Evolutionary conservation across 257 asterid genomes (phyloP).

Genomic region (Mitragyna speciosa): DNA sequence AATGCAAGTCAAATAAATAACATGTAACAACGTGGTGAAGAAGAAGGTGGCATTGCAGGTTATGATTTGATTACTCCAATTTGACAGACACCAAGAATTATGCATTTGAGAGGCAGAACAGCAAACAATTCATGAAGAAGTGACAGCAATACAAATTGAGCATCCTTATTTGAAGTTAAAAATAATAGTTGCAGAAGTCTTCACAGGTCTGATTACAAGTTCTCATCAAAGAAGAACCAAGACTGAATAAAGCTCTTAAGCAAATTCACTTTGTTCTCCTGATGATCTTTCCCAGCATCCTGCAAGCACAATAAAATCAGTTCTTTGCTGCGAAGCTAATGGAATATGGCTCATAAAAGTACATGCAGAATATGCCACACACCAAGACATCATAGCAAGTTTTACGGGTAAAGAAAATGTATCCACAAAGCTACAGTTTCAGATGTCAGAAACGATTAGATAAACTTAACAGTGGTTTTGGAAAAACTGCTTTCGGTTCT

Average conservation of each 20-base stretch:
- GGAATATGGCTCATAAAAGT: not conserved
- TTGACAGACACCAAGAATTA: too few relatives aligned
- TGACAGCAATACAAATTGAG: not conserved
- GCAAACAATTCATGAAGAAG: not conserved
- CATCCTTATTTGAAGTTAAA: conserved; percentile 15
- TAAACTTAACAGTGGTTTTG: not conserved
- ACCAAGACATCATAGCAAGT: not conserved
- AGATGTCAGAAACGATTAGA: not conserved
- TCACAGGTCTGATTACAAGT: not conserved
- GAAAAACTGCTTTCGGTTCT: too few relatives aligned
- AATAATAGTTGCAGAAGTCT: not conserved
- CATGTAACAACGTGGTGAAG: not conserved
- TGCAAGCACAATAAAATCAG: conserved; percentile 7
- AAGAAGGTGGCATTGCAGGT: not conserved
- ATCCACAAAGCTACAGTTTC: not conserved
- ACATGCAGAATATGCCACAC: not conserved
- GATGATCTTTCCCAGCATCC: not conserved
- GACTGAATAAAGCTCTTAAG: conserved; percentile 3
- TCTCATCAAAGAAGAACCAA: not conserved
- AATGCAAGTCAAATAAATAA: too few relatives aligned
- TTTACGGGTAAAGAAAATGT: not conserved
- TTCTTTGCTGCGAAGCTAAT: not conserved
- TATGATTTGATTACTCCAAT: not conserved
- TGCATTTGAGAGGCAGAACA: not conserved
- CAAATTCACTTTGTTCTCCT: not conserved